Evolutionary conservation across 2,329 filamentous ascomycete genomes (phyloP).

Genomic region (Sphaceloma murrayae): DNA sequence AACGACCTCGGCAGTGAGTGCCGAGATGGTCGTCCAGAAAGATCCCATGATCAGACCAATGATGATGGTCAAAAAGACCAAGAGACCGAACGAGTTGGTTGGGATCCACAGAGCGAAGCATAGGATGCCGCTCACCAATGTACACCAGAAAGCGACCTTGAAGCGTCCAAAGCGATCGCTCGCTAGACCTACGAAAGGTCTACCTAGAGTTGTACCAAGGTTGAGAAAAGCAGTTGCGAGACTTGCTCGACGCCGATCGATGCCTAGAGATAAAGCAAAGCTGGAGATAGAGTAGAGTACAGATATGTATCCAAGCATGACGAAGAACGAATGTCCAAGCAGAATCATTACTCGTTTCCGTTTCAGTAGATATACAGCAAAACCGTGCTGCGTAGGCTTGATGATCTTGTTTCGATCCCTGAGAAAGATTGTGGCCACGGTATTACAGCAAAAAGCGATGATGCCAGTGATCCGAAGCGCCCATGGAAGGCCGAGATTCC

Average conservation of each 20-base stretch:
- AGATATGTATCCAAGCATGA: slow-evolving; percentile 40
- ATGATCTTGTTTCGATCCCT: slow-evolving; percentile 30
- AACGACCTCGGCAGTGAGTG: slow-evolving; percentile 34
- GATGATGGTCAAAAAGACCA: slow-evolving; percentile 37
- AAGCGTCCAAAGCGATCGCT: slow-evolving; percentile 40
- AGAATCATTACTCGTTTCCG: slow-evolving; percentile 31
- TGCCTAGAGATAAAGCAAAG: slow-evolving; percentile 37
- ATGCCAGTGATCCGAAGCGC: slow-evolving; percentile 34
- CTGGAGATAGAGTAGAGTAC: slow-evolving; percentile 41
- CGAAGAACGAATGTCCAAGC: slow-evolving; percentile 36
- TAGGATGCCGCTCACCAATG: slow-evolving; percentile 32
- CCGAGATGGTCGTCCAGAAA: slow-evolving; percentile 40
- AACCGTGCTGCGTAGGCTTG: slow-evolving; percentile 28
- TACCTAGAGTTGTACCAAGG: slow-evolving; percentile 39
- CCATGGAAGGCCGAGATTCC: slow-evolving; percentile 31
- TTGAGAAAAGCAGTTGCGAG: slow-evolving; percentile 38
- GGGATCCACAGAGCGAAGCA: slow-evolving; percentile 41
- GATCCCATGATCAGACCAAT: slow-evolving; percentile 39
- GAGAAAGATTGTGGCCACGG: slow-evolving; percentile 26
- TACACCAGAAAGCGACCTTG: slow-evolving; percentile 33
- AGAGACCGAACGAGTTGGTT: slow-evolving; percentile 34
- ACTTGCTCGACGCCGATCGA: slow-evolving; percentile 33
- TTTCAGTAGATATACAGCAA: slow-evolving; percentile 31
- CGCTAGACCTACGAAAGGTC: slow-evolving; percentile 38
- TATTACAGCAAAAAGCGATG: slow-evolving; percentile 25